Percentiles rank a stretch among this genome's conserved stretches.
Conservation (phyloP, 306 rosid genomes). For the Cucumis cinereus region DNA sequence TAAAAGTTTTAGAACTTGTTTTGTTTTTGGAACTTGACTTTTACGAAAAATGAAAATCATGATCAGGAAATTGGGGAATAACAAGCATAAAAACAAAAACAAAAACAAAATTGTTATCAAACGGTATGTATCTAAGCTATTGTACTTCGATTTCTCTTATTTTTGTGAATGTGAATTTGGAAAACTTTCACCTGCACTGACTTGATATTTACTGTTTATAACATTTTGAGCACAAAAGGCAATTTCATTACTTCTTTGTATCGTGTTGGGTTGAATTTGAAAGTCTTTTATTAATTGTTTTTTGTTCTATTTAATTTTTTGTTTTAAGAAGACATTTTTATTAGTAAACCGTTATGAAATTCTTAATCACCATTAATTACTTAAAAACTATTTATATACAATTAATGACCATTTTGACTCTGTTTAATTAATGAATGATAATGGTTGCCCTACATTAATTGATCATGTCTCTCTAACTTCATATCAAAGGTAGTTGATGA, state of each 20-base stretch:
- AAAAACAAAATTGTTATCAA: background rate
- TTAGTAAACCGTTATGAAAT: background rate
- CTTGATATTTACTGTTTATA: background rate
- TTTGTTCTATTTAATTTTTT: background rate
- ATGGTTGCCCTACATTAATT: background rate
- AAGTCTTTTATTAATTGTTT: background rate
- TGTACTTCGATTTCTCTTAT: background rate
- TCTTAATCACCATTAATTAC: background rate
- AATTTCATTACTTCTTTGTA: background rate
- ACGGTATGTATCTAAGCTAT: background rate
- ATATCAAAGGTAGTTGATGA: background rate
- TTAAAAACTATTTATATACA: background rate
- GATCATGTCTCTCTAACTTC: background rate
- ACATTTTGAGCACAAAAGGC: background rate
- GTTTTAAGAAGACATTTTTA: background rate
- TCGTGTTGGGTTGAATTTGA: background rate
- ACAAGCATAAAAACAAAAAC: too few species aligned
- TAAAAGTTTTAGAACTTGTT: too few species aligned
- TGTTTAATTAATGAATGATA: background rate
- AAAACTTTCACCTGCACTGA: background rate
- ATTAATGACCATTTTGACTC: background rate
- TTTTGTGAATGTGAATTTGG: background rate
- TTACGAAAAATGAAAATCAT: too few species aligned
- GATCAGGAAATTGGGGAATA: background rate
- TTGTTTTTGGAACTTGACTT: too few species aligned